Evolutionary conservation across 2,329 filamentous ascomycete species (phyloP), one percentile per base, ranked within the genome.

Genomic region (Botrytis aclada): DNA sequence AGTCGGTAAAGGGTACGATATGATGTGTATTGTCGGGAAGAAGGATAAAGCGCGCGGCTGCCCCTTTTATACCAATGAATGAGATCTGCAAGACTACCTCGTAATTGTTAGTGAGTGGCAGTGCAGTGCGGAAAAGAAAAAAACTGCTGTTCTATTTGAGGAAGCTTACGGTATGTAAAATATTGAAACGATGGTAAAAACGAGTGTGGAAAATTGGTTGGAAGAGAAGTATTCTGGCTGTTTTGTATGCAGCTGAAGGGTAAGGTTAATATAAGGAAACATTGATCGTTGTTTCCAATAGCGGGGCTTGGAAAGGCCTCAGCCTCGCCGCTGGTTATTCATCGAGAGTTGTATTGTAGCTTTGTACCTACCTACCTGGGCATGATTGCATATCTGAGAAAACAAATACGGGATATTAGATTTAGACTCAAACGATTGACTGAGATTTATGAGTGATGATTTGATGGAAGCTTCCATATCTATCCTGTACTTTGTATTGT

Each of bases 61-160:
- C 64, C 64, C 64, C 64, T 67, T 67, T 67, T 39, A 56, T 29
- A 56, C 12, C n/a, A 41, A 32, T 60, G 18, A 69, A 69, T 41
- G 54, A 41, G 34, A 56, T 69, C 39, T 69, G 41, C 54, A 69
- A 41, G 54, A 58, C 56, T 43, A 39, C 51, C 34, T 58, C 37
- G 66, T 51, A 56, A 56, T 56, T 56, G 32, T 41, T 34, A 60
- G 29, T 58, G 32, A 60, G 51, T 41, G 51, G 66, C 66, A 60
- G 54, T 60, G 37, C 66, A 69, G 39, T 56, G 51, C n/a, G n/a
- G n/a, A 29, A 56, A 29, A 16, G 29, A 18, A 14, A 54, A 25
- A 69, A n/a, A 51, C 2, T 37, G 1, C 1, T 58, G 22, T 39
- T 29, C 10, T 56, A 43, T 20, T 58, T 60, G 32, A 60, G n/a